Base-by-base conservation (phyloP, 805 yeast species). In the Starmerella sp. region DNA sequence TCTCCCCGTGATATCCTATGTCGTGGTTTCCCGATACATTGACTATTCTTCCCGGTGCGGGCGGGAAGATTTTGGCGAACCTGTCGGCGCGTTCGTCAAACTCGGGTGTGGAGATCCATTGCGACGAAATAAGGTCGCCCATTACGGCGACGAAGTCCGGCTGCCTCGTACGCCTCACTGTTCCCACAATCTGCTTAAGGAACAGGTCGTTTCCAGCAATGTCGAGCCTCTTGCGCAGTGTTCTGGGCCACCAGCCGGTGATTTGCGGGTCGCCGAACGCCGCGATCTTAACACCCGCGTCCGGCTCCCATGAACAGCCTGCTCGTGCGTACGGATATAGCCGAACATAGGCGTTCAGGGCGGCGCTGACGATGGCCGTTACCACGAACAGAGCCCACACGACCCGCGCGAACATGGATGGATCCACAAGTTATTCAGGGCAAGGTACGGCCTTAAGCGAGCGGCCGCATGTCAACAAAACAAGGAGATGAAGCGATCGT, bases 261-360 rank as follows among this genome's bases (percentile, higher is more conserved):
- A 93, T 90, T 71, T 93, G 98, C 0, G 98, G 98, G 65, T 93
- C 98, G 6, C 97, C 98, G 68, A 89, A 83, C 6, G 95, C 84
- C 60, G 90, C 68, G 69, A 93, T 69, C 58, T 79, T 80, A 51
- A 90, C 77, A 31, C 77, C 81, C 10, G 65, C 58, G 15, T 43
- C 51, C 1, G 49, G 36, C 10, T 54, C 53, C 61, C 62, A 63
- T 5, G 34, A 9, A 53, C 69, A 65, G 34, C 57, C 57, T 32
- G 73, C 66, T 7, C 47, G 34, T 5, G 74, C 59, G 2, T 46
- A 39, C 17, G 69, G 71, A 65, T 86, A 89, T 32, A 87, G 80
- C 70, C 81, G 84, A 8, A 86, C 78, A 66, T 84, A 85, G 1
- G 77, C 51, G 63, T 87, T 86, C 48, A 83, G 68, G 13, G 9